Conservation (phyloP, 805 yeast species). For the Vanderwaltozyma tropicalis region DNA sequence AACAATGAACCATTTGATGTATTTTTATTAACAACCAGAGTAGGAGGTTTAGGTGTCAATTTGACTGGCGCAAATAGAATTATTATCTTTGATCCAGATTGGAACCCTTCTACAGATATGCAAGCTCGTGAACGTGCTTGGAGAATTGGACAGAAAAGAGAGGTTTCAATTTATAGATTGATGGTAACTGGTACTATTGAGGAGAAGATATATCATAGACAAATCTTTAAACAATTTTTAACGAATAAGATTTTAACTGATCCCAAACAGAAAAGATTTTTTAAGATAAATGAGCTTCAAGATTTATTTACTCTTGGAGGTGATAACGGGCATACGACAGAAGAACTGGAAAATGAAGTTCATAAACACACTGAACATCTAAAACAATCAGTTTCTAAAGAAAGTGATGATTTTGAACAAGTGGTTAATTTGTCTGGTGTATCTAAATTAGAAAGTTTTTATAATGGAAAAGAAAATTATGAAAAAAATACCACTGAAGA, state of each 20-base stretch:
- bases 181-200: slow-evolving; percentile 95
- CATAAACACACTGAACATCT: slow-evolving; percentile 44
- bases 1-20: slow-evolving; percentile 53
- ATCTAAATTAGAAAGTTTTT: slow-evolving; percentile 55
- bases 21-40: slow-evolving; percentile 83
- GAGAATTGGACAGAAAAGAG: slow-evolving; percentile 90
- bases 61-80: slow-evolving; percentile 92
- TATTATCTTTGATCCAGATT: slow-evolving; percentile 91
- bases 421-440: slow-evolving; percentile 64
- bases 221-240: slow-evolving; percentile 87
- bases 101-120: slow-evolving; percentile 97
- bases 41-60: slow-evolving; percentile 92
- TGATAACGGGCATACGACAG: slow-evolving; percentile 33
- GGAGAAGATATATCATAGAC: slow-evolving; percentile 93
- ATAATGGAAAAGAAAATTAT: slow-evolving; percentile 39
- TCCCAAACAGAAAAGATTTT: slow-evolving; percentile 87
- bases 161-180: slow-evolving; percentile 79
- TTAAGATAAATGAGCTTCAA: slow-evolving; percentile 83
- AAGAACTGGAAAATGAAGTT: slow-evolving; percentile 39
- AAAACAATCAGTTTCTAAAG: slow-evolving; percentile 28
- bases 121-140: slow-evolving; percentile 97
- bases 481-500: slow-evolving; percentile 38
- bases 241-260: slow-evolving; percentile 91
- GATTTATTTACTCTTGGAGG: slow-evolving; percentile 83
- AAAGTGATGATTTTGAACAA: slow-evolving; percentile 55